Base-by-base conservation (phyloP, 2,329 filamentous ascomycete genomes). In the Cryphonectria carpinicola region DNA sequence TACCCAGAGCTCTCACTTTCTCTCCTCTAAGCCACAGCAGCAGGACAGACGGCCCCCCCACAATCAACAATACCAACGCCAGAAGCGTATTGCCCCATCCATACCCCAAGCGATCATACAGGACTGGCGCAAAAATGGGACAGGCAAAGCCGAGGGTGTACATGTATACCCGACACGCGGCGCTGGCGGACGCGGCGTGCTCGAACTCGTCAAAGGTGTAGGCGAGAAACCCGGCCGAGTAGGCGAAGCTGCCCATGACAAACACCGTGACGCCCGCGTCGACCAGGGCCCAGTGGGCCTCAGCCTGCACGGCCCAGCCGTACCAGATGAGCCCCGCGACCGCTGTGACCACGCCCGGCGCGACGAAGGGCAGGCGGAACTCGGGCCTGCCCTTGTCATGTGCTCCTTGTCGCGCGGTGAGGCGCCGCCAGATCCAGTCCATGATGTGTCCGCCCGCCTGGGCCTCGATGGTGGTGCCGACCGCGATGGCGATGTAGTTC, bases 111-210 rank as follows among this genome's bases (percentile, higher is more conserved):
- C 71, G 72, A 1, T 64, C 70, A 58, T 81, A 80, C 66, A 82
- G 75, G 3, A 80, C 77, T 0, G 81, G 82, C 0, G 85, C 86
- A 7, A 88, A 88, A 1, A 90, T 82, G 0, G 88, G 88, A 67
- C 90, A 86, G 0, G 83, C 78, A 28, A 89, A 88, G 2, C 86
- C 87, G 1, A 84, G 80, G 19, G 89, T 75, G 19, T 84, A 86
- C 49, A 86, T 82, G 46, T 88, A 78, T 1, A 89, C 81, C 0
- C 85, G 86, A 14, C 84, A 85, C 0, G 86, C 86, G 0, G 86
- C 87, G 71, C 85, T 84, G 0, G 79, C 80, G 1, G 78, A 81
- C 11, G 80, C 80, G 1, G 77, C 77, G 32, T 77, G 77, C 22
- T 73, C 76, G 66, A 80, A 80, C 61, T 85, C 86, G 62, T 89